A percentile compares a stretch with the other conserved stretches of the same genome.
phyloP scores from a whole-genome alignment of 164 flowering plant genomes.

The Umbellularia californica region DNA sequence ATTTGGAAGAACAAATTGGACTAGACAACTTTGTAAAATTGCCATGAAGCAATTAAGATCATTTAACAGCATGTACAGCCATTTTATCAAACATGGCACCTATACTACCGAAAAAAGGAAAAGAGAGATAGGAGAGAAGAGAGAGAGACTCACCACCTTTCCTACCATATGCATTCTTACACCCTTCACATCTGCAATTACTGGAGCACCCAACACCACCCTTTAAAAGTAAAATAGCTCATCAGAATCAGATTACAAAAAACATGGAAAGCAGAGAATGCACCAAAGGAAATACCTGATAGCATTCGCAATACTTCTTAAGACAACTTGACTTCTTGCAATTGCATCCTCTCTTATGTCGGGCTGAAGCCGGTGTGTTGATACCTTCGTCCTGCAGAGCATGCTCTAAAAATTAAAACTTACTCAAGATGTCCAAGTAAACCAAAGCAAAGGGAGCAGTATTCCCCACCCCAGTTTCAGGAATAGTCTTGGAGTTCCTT shows the following conservation, averaged over 20 bases:
- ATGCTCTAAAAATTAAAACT: neutral
- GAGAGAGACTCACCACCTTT: slow-evolving; percentile 62
- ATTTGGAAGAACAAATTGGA: neutral
- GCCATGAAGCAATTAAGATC: neutral
- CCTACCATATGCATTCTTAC: slow-evolving; percentile 72
- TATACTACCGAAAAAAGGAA: neutral
- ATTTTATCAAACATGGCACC: neutral
- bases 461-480: slow-evolving; percentile 39
- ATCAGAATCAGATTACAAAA: slow-evolving; percentile 14
- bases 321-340: slow-evolving; percentile 96
- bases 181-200: slow-evolving; percentile 93
- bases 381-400: slow-evolving; percentile 63
- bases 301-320: slow-evolving; percentile 99
- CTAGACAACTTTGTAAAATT: neutral
- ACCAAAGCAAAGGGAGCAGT: neutral
- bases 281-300: slow-evolving; percentile 59
- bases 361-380: slow-evolving; percentile 91
- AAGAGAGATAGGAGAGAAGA: neutral
- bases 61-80: neutral
- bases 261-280: slow-evolving; percentile 8
- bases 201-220: slow-evolving; percentile 98
- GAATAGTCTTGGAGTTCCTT: slow-evolving; percentile 22
- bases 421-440: neutral
- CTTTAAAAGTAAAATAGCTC: slow-evolving; percentile 30
- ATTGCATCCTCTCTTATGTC: slow-evolving; percentile 98